Percentiles rank a stretch among this genome's conserved stretches.
Evolutionary conservation across 805 yeast genomes (phyloP).

Genomic region (Saccharomycopsis javanensis): DNA sequence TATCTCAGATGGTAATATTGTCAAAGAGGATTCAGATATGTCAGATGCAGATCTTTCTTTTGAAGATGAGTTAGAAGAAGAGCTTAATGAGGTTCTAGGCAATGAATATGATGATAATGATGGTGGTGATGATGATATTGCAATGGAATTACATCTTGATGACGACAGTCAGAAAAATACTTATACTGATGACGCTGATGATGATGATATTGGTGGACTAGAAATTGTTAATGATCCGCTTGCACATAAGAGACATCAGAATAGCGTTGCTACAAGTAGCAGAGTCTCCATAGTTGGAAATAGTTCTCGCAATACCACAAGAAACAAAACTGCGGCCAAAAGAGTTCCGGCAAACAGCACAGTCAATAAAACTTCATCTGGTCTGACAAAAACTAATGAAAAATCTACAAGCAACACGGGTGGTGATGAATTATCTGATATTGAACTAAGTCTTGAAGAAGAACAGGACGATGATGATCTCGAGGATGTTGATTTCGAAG

Average conservation of each 20-base stretch:
- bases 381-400: neutral
- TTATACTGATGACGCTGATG: neutral
- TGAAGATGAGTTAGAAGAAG: slow-evolving; percentile 14
- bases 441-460: neutral
- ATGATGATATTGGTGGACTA: slow-evolving; percentile 1
- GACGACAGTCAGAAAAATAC: neutral
- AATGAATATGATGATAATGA: slow-evolving; percentile 8
- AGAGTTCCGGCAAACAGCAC: neutral
- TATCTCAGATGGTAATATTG: neutral
- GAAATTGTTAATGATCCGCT: slow-evolving; percentile 12
- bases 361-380: neutral
- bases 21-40: neutral
- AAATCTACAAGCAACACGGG: neutral
- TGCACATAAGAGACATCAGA: neutral
- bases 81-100: slow-evolving; percentile 6
- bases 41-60: slow-evolving; percentile 1
- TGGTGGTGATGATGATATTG: slow-evolving; percentile 4
- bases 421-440: neutral
- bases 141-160: neutral
- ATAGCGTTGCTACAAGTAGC: neutral
- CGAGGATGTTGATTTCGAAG: neutral
- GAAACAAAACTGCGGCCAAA: neutral
- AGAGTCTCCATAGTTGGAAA: neutral
- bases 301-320: neutral
- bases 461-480: slow-evolving; percentile 2